These are phyloP conservation scores for Penicilliopsis zonata DNA, from an alignment of 495 filamentous ascomycete genomes.

Conservation along the genomic window DNA sequence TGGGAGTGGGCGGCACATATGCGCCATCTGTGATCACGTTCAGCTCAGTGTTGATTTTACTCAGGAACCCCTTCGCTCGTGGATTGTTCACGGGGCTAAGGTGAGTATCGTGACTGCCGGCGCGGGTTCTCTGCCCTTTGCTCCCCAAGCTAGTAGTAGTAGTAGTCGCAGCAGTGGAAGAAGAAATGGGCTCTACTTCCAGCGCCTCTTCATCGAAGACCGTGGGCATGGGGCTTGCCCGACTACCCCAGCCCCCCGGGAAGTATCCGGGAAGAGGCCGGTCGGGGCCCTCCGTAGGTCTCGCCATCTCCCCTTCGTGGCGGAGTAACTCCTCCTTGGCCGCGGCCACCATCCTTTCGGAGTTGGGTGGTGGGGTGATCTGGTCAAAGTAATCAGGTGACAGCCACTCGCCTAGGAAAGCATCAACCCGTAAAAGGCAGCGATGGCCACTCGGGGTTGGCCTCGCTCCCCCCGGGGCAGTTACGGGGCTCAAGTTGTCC, in stretches of 20 bases:
- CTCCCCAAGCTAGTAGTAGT: too few species aligned
- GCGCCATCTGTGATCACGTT: constrained; percentile 14
- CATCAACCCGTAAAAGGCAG: constrained; percentile 61
- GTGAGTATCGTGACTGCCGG: constrained; percentile 19
- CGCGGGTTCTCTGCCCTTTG: constrained; percentile 18
- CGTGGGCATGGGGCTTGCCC: constrained; percentile 10
- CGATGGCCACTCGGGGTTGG: constrained; percentile 9
- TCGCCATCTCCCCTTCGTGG: constrained; percentile 40
- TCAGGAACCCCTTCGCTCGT: constrained; percentile 8
- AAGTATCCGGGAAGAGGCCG: constrained; percentile 34
- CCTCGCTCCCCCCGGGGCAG: neutral
- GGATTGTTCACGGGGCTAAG: constrained; percentile 7
- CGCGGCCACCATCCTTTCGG: constrained; percentile 70
- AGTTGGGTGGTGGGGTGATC: constrained; percentile 80
- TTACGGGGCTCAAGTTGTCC: neutral
- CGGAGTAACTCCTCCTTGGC: constrained; percentile 78
- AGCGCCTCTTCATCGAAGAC: constrained; percentile 12
- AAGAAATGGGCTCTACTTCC: too few species aligned
- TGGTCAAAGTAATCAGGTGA: constrained; percentile 83
- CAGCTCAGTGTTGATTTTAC: constrained; percentile 22
- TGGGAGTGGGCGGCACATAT: constrained; percentile 67
- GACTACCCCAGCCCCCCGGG: constrained; percentile 49
- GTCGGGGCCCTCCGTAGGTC: constrained; percentile 12
- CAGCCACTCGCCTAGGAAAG: constrained; percentile 93
- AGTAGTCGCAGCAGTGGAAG: too few species aligned